phyloP scores from a whole-genome alignment of 139 green algal genomes.

The Volvox reticuliferus region DNA sequence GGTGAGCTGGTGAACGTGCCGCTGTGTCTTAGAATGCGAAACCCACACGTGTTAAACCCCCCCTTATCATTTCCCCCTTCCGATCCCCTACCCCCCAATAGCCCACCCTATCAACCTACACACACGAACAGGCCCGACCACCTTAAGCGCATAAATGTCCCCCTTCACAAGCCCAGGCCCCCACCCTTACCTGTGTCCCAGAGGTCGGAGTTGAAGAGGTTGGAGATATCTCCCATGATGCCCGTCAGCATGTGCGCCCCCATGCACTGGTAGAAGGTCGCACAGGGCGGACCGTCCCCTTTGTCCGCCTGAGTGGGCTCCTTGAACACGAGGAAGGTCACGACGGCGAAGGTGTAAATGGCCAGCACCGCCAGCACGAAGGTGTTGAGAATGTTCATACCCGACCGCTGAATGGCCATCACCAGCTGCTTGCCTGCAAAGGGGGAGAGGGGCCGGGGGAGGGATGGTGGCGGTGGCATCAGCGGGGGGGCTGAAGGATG shows the following conservation, averaged over 20 bases:
- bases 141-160: too few relatives aligned
- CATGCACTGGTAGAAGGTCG: conserved; percentile 63
- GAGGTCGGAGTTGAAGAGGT: conserved; percentile 42
- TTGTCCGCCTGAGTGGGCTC: conserved; percentile 32
- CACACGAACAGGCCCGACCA: too few relatives aligned
- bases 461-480: not conserved
- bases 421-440: conserved; percentile 46
- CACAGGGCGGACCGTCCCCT: conserved; percentile 46
- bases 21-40: not conserved
- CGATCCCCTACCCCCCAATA: not conserved
- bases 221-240: conserved; percentile 50
- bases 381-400: conserved; percentile 54
- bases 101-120: not conserved
- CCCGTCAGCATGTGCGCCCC: conserved; percentile 54
- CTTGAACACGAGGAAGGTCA: conserved; percentile 52
- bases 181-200: conserved; percentile 33
- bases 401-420: conserved; percentile 42
- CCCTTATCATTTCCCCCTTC: not conserved
- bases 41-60: too few relatives aligned
- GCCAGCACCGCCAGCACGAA: conserved; percentile 54
- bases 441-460: not conserved
- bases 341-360: conserved; percentile 54
- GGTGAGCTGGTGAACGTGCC: not conserved
- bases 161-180: too few relatives aligned
- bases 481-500: too few relatives aligned